Conservation (phyloP, 2,329 filamentous ascomycete genomes). For the Xylariaceae sp. region DNA sequence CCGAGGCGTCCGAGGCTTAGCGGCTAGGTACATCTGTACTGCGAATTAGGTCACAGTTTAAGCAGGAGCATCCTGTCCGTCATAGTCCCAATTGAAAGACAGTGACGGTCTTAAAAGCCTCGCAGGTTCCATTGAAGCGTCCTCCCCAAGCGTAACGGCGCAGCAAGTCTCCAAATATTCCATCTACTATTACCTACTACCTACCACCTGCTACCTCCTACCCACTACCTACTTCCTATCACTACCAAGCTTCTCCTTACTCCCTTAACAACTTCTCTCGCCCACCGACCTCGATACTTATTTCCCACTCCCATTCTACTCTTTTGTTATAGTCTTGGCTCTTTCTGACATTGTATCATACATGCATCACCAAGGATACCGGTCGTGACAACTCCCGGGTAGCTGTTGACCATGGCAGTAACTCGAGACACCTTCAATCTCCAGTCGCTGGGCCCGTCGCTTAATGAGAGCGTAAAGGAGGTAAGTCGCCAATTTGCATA, state of each 20-base stretch:
- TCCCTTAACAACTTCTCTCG: neutral
- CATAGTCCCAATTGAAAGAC: neutral
- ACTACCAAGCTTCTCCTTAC: neutral
- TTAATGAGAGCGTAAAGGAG: conserved; percentile 70
- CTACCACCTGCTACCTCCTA: neutral
- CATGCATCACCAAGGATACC: conserved; percentile 29
- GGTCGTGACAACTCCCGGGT: conserved; percentile 28
- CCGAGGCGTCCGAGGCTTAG: neutral
- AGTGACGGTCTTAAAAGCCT: neutral
- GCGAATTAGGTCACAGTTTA: neutral
- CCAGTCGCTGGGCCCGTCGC: conserved; percentile 67
- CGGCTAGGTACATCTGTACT: neutral
- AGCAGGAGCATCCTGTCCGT: neutral
- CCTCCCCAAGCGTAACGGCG: neutral
- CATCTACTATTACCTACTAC: neutral
- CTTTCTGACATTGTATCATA: conserved; percentile 15
- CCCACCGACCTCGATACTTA: neutral
- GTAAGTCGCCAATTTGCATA: conserved; percentile 46
- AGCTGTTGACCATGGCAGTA: conserved; percentile 32
- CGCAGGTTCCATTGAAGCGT: neutral
- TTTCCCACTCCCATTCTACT: conserved; percentile 1
- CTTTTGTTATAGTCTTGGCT: neutral
- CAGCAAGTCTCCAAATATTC: neutral
- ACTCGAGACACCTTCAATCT: conserved; percentile 59
- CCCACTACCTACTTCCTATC: neutral